A percentile compares a stretch with the other conserved stretches of the same genome.
Conservation (phyloP, 1,284 basidiomycete species). For the Sporisorium scitamineum region DNA sequence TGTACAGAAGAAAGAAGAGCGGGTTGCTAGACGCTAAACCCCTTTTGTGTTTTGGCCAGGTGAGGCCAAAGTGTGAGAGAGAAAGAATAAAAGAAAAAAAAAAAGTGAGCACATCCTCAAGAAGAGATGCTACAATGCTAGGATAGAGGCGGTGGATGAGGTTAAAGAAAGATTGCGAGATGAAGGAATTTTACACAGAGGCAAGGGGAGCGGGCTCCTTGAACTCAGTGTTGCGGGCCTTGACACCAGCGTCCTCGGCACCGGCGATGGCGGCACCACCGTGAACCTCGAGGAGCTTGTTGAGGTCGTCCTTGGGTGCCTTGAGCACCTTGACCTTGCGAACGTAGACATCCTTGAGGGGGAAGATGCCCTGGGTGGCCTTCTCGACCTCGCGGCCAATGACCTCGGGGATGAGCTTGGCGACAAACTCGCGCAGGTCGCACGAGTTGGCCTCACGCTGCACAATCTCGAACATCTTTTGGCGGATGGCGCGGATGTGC, state of each 20-base stretch:
- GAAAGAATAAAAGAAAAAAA: no score
- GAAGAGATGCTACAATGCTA: slow-evolving; percentile 16
- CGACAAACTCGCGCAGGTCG: slow-evolving; percentile 92
- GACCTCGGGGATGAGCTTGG: slow-evolving; percentile 99
- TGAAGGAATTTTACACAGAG: slow-evolving; percentile 72
- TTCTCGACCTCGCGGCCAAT: slow-evolving; percentile 99
- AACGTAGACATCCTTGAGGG: slow-evolving; percentile 89
- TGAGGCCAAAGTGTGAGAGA: slow-evolving; percentile 11
- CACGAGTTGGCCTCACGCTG: slow-evolving; percentile 93
- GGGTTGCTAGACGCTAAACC: slow-evolving; percentile 9
- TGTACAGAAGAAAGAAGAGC: slow-evolving; percentile 40
- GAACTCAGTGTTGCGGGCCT: slow-evolving; percentile 84
- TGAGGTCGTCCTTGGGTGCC: slow-evolving; percentile 94
- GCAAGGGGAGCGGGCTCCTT: slow-evolving; percentile 90
- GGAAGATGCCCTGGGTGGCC: slow-evolving; percentile 94
- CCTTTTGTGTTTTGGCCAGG: slow-evolving; percentile 25
- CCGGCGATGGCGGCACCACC: slow-evolving; percentile 75
- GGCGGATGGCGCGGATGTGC: slow-evolving; percentile 96
- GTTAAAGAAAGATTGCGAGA: neutral
- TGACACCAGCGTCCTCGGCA: slow-evolving; percentile 84
- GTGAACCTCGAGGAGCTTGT: slow-evolving; percentile 94
- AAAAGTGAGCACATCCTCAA: slow-evolving; percentile 1
- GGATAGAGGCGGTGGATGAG: no score
- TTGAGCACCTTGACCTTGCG: slow-evolving; percentile 94
- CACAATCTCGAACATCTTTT: slow-evolving; percentile 99